Base-by-base conservation (phyloP, 306 rosid species). In the Rosa persica region DNA sequence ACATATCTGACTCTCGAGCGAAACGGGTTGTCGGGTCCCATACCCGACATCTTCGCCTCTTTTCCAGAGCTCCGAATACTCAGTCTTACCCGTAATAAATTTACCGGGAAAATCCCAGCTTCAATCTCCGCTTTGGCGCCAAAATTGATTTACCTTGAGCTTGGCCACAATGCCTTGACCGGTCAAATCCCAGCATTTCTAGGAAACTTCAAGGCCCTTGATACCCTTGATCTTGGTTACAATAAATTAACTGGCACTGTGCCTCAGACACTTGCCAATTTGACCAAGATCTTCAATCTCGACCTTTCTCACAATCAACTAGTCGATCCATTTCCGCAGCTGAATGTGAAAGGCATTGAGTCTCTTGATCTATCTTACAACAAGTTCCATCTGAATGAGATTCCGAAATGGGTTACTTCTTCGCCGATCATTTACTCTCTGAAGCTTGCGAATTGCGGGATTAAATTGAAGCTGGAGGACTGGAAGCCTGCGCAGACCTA, bases 231-330 rank as follows among this genome's bases (percentile, higher is more conserved):
- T 70, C 89, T 94, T 22, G 88, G 97, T 0, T 79, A 85, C 40
- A 94, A 94, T 61, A 48, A 34, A 19, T 68, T 94, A 8, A 27
- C 91, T 0, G 98, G 97, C 60, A 82, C 87, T 0, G 93, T 92
- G 12, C 97, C 97, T 0, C 70, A 15, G 69, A 89, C 89, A 61
- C 90, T 92, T 74, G 55, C 66, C 1, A 92, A 94, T 60, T 71
- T 94, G 38, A 92, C 98, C 27, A 94, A 92, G 79, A 94, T 94
- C 52, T 94, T 94, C 90, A 94, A 92, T 80, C 92, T 94, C 5
- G 81, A 92, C 23, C 96, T 94, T 65, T 86, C 98, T 0, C 78
- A 77, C 61, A 94, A 94, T 49, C 20, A 84, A 1, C 89, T 92
- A 0, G 84, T 83, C 22, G 97, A 94, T 76, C 98, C 98, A 19